A percentile compares a stretch with the other conserved stretches of the same genome.
phyloP scores from a whole-genome alignment of 1,284 basidiomycete genomes.

The Somion occarium region DNA sequence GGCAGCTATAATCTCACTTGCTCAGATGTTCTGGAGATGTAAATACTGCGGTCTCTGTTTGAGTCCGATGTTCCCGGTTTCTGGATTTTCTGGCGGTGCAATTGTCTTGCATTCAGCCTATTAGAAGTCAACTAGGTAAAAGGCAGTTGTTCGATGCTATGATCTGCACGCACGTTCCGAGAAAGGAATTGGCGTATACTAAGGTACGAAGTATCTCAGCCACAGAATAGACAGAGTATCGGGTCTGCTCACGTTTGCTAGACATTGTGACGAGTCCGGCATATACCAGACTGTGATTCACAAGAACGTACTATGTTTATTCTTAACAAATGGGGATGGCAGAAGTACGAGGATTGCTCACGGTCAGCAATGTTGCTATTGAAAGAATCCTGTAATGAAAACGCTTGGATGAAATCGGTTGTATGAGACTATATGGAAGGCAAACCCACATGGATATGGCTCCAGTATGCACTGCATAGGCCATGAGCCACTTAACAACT shows the following conservation, averaged over 20 bases:
- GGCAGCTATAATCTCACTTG: no score
- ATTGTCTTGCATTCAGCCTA: background rate
- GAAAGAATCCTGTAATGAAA: background rate
- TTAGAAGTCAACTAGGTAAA: no score
- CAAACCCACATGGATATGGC: constrained; percentile 2
- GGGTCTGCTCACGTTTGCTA: constrained; percentile 1
- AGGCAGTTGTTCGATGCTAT: background rate
- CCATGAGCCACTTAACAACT: background rate
- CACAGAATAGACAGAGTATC: background rate
- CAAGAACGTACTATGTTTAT: background rate
- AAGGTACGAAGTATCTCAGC: background rate
- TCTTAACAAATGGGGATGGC: background rate
- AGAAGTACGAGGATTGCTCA: background rate
- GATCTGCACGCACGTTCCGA: constrained; percentile 4
- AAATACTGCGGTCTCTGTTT: no score
- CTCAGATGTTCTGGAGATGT: no score
- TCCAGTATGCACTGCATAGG: constrained; percentile 1
- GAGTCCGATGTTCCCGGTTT: no score
- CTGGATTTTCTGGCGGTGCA: background rate
- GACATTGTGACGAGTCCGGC: background rate
- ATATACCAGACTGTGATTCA: background rate
- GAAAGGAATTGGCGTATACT: constrained; percentile 7
- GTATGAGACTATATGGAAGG: background rate
- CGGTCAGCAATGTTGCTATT: background rate
- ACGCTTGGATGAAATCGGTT: background rate